A percentile compares a stretch with the other conserved stretches of the same genome.
These are phyloP conservation scores for Phytophthora colocasiae DNA, from an alignment of 352 stramenopile species.

Conservation along the genomic window DNA sequence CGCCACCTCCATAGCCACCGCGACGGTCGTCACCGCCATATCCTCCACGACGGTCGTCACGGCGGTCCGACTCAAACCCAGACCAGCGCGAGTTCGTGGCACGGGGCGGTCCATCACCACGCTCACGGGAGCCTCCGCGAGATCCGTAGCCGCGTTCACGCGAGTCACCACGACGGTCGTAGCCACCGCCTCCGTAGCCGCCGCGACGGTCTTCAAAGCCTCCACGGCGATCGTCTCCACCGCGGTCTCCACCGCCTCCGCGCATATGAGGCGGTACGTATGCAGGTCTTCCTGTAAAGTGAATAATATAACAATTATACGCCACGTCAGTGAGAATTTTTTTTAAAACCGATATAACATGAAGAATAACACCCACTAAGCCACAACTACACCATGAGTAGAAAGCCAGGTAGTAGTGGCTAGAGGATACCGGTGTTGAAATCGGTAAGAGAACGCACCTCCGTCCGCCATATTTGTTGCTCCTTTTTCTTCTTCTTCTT, in stretches of 20 bases:
- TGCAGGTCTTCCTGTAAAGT: constrained; percentile 63
- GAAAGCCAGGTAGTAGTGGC: constrained; percentile 4
- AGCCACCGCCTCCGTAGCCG: constrained; percentile 34
- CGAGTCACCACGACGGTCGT: constrained; percentile 44
- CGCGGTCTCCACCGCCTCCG: constrained; percentile 38
- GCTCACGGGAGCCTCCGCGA: constrained; percentile 45
- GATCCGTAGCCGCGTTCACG: constrained; percentile 39
- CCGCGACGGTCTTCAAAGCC: constrained; percentile 33
- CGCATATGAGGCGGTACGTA: constrained; percentile 84
- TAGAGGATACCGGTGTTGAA: not conserved
- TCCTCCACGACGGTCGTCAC: constrained; percentile 38
- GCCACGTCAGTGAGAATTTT: constrained; percentile 23
- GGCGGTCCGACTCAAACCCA: constrained; percentile 55
- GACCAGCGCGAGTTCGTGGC: constrained; percentile 64
- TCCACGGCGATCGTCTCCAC: constrained; percentile 38
- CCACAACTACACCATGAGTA: constrained; percentile 2
- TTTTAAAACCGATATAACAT: not conserved
- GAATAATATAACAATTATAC: constrained; percentile 11
- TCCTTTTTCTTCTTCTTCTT: constrained; percentile 29
- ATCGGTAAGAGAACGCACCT: constrained; percentile 31
- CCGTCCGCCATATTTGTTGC: constrained; percentile 50
- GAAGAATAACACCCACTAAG: not conserved
- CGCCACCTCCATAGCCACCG: constrained; percentile 33
- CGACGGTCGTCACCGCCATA: constrained; percentile 37
- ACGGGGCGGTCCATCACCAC: constrained; percentile 33